These are phyloP conservation scores for Kwoniella sp. DNA, from an alignment of 768 basidiomycete species.

Conservation along the genomic window DNA sequence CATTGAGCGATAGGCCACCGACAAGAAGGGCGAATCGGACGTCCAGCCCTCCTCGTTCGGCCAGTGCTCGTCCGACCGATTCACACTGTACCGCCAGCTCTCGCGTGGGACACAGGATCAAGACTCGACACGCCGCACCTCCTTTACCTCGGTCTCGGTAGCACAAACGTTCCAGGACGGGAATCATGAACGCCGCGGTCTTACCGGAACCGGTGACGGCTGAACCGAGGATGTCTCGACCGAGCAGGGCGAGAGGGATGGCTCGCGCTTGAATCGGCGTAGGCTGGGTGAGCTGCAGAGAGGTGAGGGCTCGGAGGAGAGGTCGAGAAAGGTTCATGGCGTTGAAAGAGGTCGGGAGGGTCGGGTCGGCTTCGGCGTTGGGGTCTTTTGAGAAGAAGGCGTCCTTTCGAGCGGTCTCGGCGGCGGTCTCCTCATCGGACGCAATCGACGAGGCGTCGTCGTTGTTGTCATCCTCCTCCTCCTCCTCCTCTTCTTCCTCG, in stretches of 20 bases:
- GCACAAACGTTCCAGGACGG: slow-evolving; percentile 82
- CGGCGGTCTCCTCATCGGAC: slow-evolving; percentile 55
- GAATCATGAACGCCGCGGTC: slow-evolving; percentile 94
- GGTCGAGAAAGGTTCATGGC: slow-evolving; percentile 95
- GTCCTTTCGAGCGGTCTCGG: slow-evolving; percentile 66
- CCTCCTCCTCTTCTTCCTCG: slow-evolving; percentile 51
- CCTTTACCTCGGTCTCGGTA: slow-evolving; percentile 87
- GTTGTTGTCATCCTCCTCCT: slow-evolving; percentile 46
- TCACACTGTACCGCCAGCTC: slow-evolving; percentile 95
- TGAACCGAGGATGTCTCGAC: slow-evolving; percentile 91
- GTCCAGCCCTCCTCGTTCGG: slow-evolving; percentile 59
- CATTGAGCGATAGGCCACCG: slow-evolving; percentile 88
- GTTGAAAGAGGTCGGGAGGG: slow-evolving; percentile 67
- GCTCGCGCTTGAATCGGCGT: slow-evolving; percentile 95
- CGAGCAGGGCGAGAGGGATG: slow-evolving; percentile 86
- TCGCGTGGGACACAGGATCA: slow-evolving; percentile 88
- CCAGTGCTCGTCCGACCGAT: slow-evolving; percentile 80
- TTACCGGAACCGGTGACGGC: slow-evolving; percentile 98
- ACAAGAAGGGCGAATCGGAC: slow-evolving; percentile 86
- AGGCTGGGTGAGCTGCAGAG: slow-evolving; percentile 65
- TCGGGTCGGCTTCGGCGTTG: slow-evolving; percentile 54
- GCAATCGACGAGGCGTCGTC: slow-evolving; percentile 38
- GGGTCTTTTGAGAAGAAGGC: slow-evolving; percentile 72
- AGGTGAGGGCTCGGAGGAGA: slow-evolving; percentile 80
- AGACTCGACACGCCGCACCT: slow-evolving; percentile 63